phyloP scores from a whole-genome alignment of 108 stramenopile genomes.

The Discostella stelligeroides region DNA sequence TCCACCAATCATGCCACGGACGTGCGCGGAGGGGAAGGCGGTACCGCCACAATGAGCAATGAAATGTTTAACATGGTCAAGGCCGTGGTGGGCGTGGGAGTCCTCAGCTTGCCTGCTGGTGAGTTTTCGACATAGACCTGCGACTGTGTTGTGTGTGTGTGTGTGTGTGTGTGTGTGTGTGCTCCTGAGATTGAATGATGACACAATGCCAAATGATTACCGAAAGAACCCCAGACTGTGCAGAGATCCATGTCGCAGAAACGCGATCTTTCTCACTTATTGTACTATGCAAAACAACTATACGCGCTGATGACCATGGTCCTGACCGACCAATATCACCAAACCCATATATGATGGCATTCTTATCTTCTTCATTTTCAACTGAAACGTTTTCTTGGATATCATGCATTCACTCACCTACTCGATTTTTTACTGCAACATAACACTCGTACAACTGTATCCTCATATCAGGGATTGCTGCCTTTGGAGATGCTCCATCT shows the following conservation, averaged over 20 bases:
- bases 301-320: constrained; percentile 41
- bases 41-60: constrained; percentile 63
- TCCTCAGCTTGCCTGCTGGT: constrained; percentile 85
- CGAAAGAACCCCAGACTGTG: constrained; percentile 35
- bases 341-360: constrained; percentile 28
- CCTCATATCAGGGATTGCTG: constrained; percentile 78
- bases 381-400: not conserved
- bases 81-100: constrained; percentile 92
- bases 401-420: constrained; percentile 1
- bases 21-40: constrained; percentile 46
- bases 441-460: not conserved
- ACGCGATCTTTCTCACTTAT: constrained; percentile 43
- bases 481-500: constrained; percentile 85
- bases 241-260: constrained; percentile 34
- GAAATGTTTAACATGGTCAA: constrained; percentile 92
- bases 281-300: constrained; percentile 45
- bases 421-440: not conserved
- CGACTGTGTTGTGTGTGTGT: no score
- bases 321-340: constrained; percentile 42
- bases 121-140: no score
- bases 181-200: not conserved
- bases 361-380: constrained; percentile 3
- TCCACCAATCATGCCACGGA: not conserved
- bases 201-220: constrained; percentile 39
- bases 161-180: no score